Percentiles rank a stretch among this genome's conserved stretches.
These are phyloP conservation scores for Acacia crassicarpa DNA, from an alignment of 306 rosid species.

Conservation along the genomic window DNA sequence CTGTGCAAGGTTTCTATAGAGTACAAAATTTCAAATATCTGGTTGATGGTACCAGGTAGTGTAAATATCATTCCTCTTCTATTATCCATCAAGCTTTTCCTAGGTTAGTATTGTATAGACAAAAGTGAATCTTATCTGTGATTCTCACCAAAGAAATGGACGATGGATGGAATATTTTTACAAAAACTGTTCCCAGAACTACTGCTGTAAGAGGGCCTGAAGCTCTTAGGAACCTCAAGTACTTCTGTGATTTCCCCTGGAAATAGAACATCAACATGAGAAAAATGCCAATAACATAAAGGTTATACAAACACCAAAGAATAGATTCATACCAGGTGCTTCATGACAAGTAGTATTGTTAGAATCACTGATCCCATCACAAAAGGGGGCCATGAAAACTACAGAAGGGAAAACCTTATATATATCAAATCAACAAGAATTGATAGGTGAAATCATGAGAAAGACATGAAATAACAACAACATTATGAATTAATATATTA, in stretches of 20 bases:
- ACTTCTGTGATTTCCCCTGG: slow-evolving; percentile 91
- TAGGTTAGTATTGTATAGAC: slow-evolving; percentile 10
- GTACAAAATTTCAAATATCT: slow-evolving; percentile 17
- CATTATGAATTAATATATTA: slow-evolving; percentile 7
- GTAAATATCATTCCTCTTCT: not conserved
- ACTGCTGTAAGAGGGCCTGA: slow-evolving; percentile 95
- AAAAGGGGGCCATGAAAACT: slow-evolving; percentile 96
- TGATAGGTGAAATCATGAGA: slow-evolving; percentile 21
- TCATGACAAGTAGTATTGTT: slow-evolving; percentile 76
- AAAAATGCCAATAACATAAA: slow-evolving; percentile 26
- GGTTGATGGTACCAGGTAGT: slow-evolving; percentile 18
- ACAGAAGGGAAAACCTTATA: slow-evolving; percentile 46
- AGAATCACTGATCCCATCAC: slow-evolving; percentile 86
- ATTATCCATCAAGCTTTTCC: slow-evolving; percentile 24
- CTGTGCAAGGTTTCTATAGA: slow-evolving; percentile 2
- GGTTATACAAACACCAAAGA: slow-evolving; percentile 28
- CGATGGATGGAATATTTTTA: slow-evolving; percentile 68
- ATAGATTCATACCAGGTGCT: slow-evolving; percentile 74
- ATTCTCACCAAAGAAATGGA: slow-evolving; percentile 83
- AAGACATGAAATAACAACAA: not conserved
- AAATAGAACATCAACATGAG: slow-evolving; percentile 37
- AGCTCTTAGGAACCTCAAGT: slow-evolving; percentile 84
- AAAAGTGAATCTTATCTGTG: slow-evolving; percentile 30
- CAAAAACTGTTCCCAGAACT: slow-evolving; percentile 66
- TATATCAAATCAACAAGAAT: slow-evolving; percentile 33